Percentiles rank a stretch among this genome's conserved stretches.
Evolutionary conservation across 2,329 filamentous ascomycete species (phyloP).

Genomic region (Fusarium lateritium): DNA sequence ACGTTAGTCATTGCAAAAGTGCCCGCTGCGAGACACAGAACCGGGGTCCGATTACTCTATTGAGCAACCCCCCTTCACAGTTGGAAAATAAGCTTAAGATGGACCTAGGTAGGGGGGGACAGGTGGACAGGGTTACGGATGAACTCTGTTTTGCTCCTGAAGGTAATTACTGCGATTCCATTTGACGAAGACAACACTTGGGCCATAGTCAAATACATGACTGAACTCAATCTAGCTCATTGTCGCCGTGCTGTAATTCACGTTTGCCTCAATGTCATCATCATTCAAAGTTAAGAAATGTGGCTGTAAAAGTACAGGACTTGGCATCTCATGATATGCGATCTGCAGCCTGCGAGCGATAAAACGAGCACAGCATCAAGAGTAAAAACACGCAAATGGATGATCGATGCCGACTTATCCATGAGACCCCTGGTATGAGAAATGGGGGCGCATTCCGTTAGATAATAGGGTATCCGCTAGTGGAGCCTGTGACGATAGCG

Average conservation of each 20-base stretch:
- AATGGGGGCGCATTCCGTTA: constrained; percentile 50
- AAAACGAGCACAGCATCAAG: constrained; percentile 6
- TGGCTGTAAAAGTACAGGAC: neutral
- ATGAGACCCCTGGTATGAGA: constrained; percentile 41
- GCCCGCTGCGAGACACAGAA: constrained; percentile 13
- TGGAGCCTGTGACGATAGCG: constrained; percentile 36
- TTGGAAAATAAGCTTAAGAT: constrained; percentile 51
- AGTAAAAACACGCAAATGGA: constrained; percentile 26
- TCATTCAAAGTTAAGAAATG: no score
- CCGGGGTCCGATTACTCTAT: constrained; percentile 21
- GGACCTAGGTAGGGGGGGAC: constrained; percentile 28
- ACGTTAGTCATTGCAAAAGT: constrained; percentile 34
- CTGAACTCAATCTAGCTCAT: neutral
- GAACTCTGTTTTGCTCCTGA: constrained; percentile 14
- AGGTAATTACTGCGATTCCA: neutral
- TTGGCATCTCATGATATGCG: neutral
- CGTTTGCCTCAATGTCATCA: no score
- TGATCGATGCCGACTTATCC: constrained; percentile 49
- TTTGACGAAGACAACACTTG: neutral
- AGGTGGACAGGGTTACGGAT: constrained; percentile 33
- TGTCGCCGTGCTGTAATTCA: neutral
- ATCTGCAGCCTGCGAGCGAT: constrained; percentile 2
- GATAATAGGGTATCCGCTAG: constrained; percentile 47
- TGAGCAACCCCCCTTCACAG: constrained; percentile 27
- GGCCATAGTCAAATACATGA: no score